Base-by-base conservation (phyloP, 2,329 filamentous ascomycete species). In the Elsinoe necatrix region DNA sequence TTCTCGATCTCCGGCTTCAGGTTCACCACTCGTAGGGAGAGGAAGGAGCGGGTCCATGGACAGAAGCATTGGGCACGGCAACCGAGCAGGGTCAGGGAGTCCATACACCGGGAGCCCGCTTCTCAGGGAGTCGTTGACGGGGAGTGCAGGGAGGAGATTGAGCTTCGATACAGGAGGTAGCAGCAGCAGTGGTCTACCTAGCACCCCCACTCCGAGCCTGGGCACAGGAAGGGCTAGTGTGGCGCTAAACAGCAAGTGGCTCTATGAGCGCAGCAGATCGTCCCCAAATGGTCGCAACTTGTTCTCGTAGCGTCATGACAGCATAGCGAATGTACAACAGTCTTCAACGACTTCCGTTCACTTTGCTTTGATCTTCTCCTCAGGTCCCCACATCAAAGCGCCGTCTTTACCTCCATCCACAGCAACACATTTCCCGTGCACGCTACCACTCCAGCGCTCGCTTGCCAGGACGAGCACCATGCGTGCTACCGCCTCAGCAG, bases 221-320 rank as follows among this genome's bases (percentile, higher is more conserved):
- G 78, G 80, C 35, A 89, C 86, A 73, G 80, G 83, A 20, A 64
- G 64, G 57, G 84, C 85, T 41, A 90, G 82, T 62, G 82, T 95
- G 54, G 83, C 84, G 0, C 67, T 96, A 67, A 96, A 92, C 71
- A 95, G 84, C 74, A 95, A 93, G 73, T 97, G 92, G 92, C 72
- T 96, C 59, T 97, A 95, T 67, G 89, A 96, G 71, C 88, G 84
- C 72, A 86, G 87, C 16, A 67, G 64, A 75, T 83, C 68, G 69
- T 83, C 68, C 73, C 79, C 63, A 75, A 77, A 54, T 69, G 57
- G 59, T 18, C 61, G 58, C 39, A 41, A 41, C 11, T 39, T 59
- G 12, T 59, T 61, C 48, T 55, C 57, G 31, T 56, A 56, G 54
- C 25, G 34, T 56, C 39, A 47, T 31, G 21, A 47, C 31, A 52